These are phyloP conservation scores for Rhododendron henanense DNA, from an alignment of 148 eudicot genomes.

Conservation along the genomic window DNA sequence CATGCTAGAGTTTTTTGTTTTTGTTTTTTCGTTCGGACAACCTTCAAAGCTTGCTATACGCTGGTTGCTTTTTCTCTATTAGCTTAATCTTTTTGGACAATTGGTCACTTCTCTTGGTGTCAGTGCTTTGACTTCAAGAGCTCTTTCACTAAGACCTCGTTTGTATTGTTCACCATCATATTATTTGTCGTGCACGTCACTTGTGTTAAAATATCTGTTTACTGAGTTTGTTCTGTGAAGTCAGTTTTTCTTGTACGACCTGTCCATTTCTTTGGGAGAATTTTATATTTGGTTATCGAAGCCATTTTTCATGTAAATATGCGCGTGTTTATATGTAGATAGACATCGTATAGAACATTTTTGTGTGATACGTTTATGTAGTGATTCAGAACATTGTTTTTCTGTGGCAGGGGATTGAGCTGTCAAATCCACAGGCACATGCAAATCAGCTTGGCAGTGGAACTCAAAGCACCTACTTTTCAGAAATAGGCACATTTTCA, in stretches of 20 bases:
- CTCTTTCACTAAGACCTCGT: background rate
- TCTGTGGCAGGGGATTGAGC: conserved; percentile 76
- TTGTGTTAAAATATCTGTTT: background rate
- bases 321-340: background rate
- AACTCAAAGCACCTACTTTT: conserved; percentile 95
- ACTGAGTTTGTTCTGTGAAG: background rate
- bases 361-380: background rate
- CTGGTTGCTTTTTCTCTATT: background rate
- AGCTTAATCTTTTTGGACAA: background rate
- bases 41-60: background rate
- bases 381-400: background rate
- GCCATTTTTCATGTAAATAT: background rate
- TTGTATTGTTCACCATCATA: background rate
- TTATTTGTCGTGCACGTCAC: background rate
- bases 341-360: too few species aligned
- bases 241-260: background rate
- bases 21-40: background rate
- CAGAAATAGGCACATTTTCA: conserved; percentile 92
- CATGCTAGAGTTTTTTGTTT: background rate
- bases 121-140: background rate
- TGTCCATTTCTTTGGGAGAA: background rate
- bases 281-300: background rate
- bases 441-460: conserved; percentile 93
- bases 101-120: background rate
- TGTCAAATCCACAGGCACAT: conserved; percentile 88